A percentile compares a stretch with the other conserved stretches of the same genome.
Conservation (phyloP, 176 grass and related monocot genomes). For the Bromus sterilis region DNA sequence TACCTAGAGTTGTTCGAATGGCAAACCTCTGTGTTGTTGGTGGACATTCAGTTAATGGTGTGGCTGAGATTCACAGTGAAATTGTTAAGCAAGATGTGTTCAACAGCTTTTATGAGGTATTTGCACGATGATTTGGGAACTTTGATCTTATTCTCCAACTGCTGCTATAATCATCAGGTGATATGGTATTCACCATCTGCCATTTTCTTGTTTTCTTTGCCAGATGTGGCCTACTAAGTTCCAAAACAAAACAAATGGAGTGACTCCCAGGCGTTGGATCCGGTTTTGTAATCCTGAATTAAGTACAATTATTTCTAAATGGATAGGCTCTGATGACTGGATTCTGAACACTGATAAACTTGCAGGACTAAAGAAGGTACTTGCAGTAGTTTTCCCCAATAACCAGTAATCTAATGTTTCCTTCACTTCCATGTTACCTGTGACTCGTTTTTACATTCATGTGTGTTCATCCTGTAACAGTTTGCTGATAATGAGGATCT, state of each 20-base stretch:
- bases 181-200: slow-evolving; percentile 2
- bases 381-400: background rate
- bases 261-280: slow-evolving; percentile 98
- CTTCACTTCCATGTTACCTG: background rate
- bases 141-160: background rate
- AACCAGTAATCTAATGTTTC: background rate
- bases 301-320: slow-evolving; percentile 86
- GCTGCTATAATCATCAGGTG: background rate
- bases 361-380: slow-evolving; percentile 69
- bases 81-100: slow-evolving; percentile 99
- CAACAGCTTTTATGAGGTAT: slow-evolving; percentile 92
- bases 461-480: slow-evolving; percentile 33
- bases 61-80: slow-evolving; percentile 98
- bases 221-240: slow-evolving; percentile 96
- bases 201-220: slow-evolving; percentile 20
- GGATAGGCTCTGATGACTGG: slow-evolving; percentile 95
- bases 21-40: slow-evolving; percentile 95
- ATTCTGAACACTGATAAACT: slow-evolving; percentile 86
- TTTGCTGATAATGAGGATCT: slow-evolving; percentile 82
- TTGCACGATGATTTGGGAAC: slow-evolving; percentile 7
- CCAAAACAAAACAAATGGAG: slow-evolving; percentile 99
- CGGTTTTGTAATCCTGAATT: slow-evolving; percentile 88
- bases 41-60: slow-evolving; percentile 90
- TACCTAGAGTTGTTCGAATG: slow-evolving; percentile 80
- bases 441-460: slow-evolving; percentile 12